phyloP scores from a whole-genome alignment of 2,329 filamentous ascomycete species.

The Aspergillus sp. region DNA sequence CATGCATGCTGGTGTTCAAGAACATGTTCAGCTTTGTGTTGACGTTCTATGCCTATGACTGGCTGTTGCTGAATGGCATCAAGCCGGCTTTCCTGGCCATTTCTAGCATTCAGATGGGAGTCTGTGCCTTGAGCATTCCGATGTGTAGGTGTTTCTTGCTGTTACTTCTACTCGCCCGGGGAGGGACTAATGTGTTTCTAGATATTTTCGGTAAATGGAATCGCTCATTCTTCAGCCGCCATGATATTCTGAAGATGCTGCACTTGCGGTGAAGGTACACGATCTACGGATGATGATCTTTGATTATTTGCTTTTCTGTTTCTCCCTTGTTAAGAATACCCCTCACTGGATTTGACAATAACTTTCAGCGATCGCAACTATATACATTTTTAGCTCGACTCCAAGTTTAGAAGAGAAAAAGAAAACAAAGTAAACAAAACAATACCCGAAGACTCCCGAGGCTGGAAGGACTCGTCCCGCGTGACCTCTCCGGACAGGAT shows the following conservation, averaged over 20 bases:
- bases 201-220: slow-evolving; percentile 78
- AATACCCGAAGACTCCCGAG: too few relatives aligned
- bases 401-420: not conserved
- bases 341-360: not conserved
- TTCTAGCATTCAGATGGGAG: slow-evolving; percentile 72
- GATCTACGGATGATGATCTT: not conserved
- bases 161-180: not conserved
- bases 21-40: slow-evolving; percentile 88
- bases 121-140: slow-evolving; percentile 74
- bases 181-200: slow-evolving; percentile 35
- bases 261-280: slow-evolving; percentile 28
- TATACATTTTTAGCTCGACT: too few relatives aligned
- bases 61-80: slow-evolving; percentile 66
- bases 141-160: slow-evolving; percentile 65
- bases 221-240: slow-evolving; percentile 70
- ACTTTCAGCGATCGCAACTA: too few relatives aligned
- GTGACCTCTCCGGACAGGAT: too few relatives aligned
- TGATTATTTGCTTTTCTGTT: too few relatives aligned
- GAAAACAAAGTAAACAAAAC: too few relatives aligned
- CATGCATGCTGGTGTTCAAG: slow-evolving; percentile 88
- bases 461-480: too few relatives aligned
- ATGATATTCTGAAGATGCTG: slow-evolving; percentile 65
- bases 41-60: slow-evolving; percentile 81
- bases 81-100: slow-evolving; percentile 68
- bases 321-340: not conserved